Evolutionary conservation across 78 protist genomes (phyloP).

Genomic region (Speleostelium caveatum): DNA sequence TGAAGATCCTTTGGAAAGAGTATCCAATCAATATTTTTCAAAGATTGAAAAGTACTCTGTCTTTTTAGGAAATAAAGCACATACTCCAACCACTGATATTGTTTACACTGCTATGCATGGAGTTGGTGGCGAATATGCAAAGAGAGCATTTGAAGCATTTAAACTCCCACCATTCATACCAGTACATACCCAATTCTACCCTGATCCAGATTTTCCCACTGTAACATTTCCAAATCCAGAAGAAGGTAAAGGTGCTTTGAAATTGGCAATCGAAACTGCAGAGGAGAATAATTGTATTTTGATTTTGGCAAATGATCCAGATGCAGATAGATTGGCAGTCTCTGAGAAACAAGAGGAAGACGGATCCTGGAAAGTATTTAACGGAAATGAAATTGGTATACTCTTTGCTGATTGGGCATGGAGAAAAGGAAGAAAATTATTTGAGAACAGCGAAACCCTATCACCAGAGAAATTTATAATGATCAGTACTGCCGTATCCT

Average conservation of each 20-base stretch:
- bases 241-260: constrained; percentile 93
- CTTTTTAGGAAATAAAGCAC: background rate
- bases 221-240: constrained; percentile 99
- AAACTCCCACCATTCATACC: constrained; percentile 61
- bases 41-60: constrained; percentile 41
- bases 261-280: constrained; percentile 90
- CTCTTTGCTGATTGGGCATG: constrained; percentile 95
- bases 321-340: constrained; percentile 98
- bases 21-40: background rate
- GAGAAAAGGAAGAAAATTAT: constrained; percentile 5
- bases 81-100: constrained; percentile 26
- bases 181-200: constrained; percentile 86
- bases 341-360: constrained; percentile 86
- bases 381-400: constrained; percentile 98
- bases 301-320: constrained; percentile 99
- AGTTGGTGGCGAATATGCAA: constrained; percentile 92
- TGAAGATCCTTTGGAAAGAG: constrained; percentile 23
- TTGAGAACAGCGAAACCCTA: background rate
- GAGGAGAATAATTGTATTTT: constrained; percentile 64
- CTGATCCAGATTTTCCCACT: constrained; percentile 99
- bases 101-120: constrained; percentile 99
- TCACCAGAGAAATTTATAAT: constrained; percentile 41
- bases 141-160: constrained; percentile 74
- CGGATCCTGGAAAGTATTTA: constrained; percentile 95
- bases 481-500: constrained; percentile 95